These are phyloP conservation scores for Ogataea ramenticola DNA, from an alignment of 805 yeast genomes.

Conservation along the genomic window DNA sequence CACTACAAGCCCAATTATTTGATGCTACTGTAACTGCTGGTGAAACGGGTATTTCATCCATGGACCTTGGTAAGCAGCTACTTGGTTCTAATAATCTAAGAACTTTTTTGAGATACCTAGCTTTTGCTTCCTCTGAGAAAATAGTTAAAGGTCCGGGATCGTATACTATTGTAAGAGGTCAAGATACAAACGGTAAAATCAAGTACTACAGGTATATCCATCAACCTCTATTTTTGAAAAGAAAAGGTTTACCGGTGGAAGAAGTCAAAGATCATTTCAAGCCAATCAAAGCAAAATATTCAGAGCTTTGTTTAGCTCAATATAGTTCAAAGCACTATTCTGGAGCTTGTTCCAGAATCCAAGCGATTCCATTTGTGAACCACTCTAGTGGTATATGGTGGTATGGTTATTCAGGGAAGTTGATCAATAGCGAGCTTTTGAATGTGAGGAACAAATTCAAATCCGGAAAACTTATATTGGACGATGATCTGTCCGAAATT, in stretches of 20 bases:
- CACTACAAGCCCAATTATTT: slow-evolving; percentile 58
- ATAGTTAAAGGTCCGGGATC: slow-evolving; percentile 13
- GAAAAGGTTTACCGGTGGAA: slow-evolving; percentile 18
- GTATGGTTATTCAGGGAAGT: slow-evolving; percentile 11
- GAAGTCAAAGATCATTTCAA: not conserved
- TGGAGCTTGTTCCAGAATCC: slow-evolving; percentile 5
- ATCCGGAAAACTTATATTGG: not conserved
- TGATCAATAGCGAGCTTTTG: not conserved
- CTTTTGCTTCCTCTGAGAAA: slow-evolving; percentile 11
- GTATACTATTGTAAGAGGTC: slow-evolving; percentile 46
- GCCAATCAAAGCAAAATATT: not conserved
- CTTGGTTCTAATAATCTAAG: slow-evolving; percentile 50
- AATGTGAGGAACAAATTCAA: not conserved
- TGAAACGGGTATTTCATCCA: slow-evolving; percentile 49
- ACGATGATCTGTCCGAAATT: not conserved
- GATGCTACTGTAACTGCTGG: slow-evolving; percentile 36
- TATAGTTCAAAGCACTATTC: slow-evolving; percentile 8
- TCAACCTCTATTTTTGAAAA: slow-evolving; percentile 29
- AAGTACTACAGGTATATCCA: slow-evolving; percentile 65
- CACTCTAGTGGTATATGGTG: slow-evolving; percentile 7
- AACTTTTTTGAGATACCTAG: slow-evolving; percentile 8
- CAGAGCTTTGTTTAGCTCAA: slow-evolving; percentile 6
- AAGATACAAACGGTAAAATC: slow-evolving; percentile 67
- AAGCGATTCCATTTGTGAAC: slow-evolving; percentile 5
- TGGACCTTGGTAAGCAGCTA: slow-evolving; percentile 40